Conservation (phyloP, 1,284 basidiomycete species). For the Chalciporus sp. region DNA sequence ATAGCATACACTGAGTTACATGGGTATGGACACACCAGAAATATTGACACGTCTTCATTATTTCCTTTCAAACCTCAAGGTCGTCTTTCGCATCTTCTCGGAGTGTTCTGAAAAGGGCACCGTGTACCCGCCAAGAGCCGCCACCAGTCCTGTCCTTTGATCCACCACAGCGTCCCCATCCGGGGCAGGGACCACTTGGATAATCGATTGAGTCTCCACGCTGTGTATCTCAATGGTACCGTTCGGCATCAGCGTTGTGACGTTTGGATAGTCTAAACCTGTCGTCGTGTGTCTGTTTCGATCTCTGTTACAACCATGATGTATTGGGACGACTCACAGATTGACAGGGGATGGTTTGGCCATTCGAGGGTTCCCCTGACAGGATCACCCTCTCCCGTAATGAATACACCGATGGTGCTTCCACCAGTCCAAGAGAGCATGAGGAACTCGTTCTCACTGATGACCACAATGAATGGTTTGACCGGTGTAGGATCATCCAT, state of each 20-base stretch:
- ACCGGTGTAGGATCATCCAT: constrained; percentile 43
- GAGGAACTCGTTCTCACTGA: constrained; percentile 79
- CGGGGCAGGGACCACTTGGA: constrained; percentile 69
- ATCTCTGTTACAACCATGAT: background rate
- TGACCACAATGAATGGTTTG: constrained; percentile 75
- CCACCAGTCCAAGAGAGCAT: constrained; percentile 77
- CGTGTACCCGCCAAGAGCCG: constrained; percentile 56
- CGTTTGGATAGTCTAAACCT: constrained; percentile 84
- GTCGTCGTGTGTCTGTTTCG: constrained; percentile 6
- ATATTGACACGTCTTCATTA: constrained; percentile 5
- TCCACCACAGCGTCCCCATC: constrained; percentile 27
- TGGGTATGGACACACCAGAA: constrained; percentile 30
- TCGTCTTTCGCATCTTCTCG: constrained; percentile 53
- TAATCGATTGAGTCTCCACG: constrained; percentile 72
- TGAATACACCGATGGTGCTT: constrained; percentile 81
- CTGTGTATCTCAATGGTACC: constrained; percentile 81
- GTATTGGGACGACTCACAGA: constrained; percentile 58
- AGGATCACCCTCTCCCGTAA: constrained; percentile 83
- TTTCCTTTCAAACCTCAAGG: constrained; percentile 25
- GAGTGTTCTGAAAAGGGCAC: constrained; percentile 62
- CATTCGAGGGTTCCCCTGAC: constrained; percentile 88
- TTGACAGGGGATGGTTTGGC: constrained; percentile 73
- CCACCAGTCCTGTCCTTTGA: constrained; percentile 42
- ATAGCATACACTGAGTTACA: constrained; percentile 2
- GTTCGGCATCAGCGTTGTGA: constrained; percentile 78